Base-by-base conservation (phyloP, 2,329 filamentous ascomycete species). In the Penicillium sp. region DNA sequence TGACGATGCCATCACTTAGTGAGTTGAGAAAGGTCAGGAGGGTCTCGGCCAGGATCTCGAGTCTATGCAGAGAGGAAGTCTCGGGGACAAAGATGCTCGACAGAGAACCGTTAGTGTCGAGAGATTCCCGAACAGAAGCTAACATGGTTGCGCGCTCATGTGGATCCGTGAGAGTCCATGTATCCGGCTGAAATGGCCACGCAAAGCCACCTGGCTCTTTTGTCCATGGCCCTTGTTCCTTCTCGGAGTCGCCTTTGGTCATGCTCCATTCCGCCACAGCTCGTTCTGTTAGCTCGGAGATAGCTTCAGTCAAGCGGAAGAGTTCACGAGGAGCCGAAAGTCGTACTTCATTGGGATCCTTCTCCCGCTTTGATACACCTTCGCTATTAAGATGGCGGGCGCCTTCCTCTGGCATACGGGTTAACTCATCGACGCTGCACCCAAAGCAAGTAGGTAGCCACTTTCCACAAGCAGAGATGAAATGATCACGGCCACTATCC, bases 381-480 rank as follows among this genome's bases (percentile, higher is more conserved):
- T 61, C 52, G 33, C 56, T 60, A 6, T 67, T 79, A 22, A 92
- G 81, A 59, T 90, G 90, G 5, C 95, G 89, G 4, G 93, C 92
- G 11, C 85, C 85, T 19, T 84, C 82, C 85, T 93, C 88, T 0
- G 95, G 93, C 4, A 97, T 87, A 19, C 89, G 87, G 53, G 96
- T 92, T 8, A 99, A 83, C 70, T 96, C 93, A 62, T 93, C 89
- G n/a, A 99, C 84, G 0, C 91, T 93, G 40, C 92, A 87, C 0
- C 91, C 92, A 52, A 98, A 91, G 68, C 88, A 91, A 0, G 92
- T 92, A 8, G 90, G 90, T 3, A 89, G 80, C 94, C 95, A 99
- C 1, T 79, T 81, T 0, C 86, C 95, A 26, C 85, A 87, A 0
- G 97, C 82, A 0, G 93, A 89, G 42, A 99, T 86, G 73, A 99